Conservation (phyloP, 2,329 filamentous ascomycete genomes). For the Claviceps maximensis region DNA sequence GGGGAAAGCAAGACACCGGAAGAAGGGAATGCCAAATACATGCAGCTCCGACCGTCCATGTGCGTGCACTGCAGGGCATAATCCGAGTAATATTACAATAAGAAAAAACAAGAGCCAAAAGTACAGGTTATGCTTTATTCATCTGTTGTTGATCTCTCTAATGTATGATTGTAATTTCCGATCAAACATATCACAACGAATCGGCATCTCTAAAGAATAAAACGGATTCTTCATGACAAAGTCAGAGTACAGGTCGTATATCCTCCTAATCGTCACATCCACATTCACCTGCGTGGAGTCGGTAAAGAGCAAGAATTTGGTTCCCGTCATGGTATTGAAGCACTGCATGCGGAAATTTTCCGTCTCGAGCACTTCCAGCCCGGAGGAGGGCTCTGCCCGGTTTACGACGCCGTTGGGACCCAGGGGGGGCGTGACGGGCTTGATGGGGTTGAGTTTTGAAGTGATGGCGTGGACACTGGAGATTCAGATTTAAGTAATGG, state of each 20-base stretch:
- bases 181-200: conserved; percentile 91
- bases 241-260: conserved; percentile 92
- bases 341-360: conserved; percentile 92
- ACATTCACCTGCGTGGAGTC: conserved; percentile 79
- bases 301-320: conserved; percentile 91
- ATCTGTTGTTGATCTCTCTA: conserved; percentile 53
- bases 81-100: no score
- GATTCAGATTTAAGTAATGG: conserved; percentile 7
- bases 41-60: not conserved
- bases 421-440: conserved; percentile 21
- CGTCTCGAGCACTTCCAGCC: conserved; percentile 84
- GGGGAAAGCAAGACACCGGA: not conserved
- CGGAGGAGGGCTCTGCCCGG: conserved; percentile 54
- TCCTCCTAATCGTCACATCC: conserved; percentile 66
- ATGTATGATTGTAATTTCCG: conserved; percentile 71
- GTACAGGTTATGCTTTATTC: conserved; percentile 5
- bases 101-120: not conserved
- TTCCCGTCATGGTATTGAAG: conserved; percentile 87
- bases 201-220: conserved; percentile 94
- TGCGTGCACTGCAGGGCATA: not conserved
- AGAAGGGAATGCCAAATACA: not conserved
- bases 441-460: conserved; percentile 45
- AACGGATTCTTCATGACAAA: conserved; percentile 99
- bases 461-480: conserved; percentile 56
- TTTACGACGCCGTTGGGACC: conserved; percentile 25